These are phyloP conservation scores for Pinus albicaulis DNA, from an alignment of 75 land plant genomes.

Conservation along the genomic window DNA sequence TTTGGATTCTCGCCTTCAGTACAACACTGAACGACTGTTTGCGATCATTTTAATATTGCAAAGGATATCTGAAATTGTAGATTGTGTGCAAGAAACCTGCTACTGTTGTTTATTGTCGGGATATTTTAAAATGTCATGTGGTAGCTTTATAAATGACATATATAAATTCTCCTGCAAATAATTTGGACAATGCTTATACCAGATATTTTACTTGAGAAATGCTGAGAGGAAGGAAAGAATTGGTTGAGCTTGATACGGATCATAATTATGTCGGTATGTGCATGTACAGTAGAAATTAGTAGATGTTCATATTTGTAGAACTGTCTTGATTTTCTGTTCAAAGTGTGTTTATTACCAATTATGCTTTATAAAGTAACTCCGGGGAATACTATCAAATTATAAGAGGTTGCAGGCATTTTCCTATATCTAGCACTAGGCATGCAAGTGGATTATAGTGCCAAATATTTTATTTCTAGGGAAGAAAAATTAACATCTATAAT, in stretches of 20 bases:
- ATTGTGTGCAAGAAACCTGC: not conserved
- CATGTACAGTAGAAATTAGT: too few relatives aligned
- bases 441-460: too few relatives aligned
- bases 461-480: too few relatives aligned
- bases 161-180: not conserved
- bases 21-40: not conserved
- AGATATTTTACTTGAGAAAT: not conserved
- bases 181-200: not conserved
- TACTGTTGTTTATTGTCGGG: not conserved
- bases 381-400: too few relatives aligned
- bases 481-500: too few relatives aligned
- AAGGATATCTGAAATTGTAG: slow-evolving; percentile 7
- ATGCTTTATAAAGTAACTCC: too few relatives aligned
- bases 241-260: not conserved
- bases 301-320: too few relatives aligned
- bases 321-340: too few relatives aligned
- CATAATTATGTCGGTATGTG: too few relatives aligned
- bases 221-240: not conserved
- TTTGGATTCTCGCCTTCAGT: not conserved
- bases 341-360: too few relatives aligned
- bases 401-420: too few relatives aligned
- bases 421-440: too few relatives aligned
- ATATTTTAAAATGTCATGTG: not conserved
- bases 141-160: not conserved
- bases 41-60: not conserved